Evolutionary conservation across 371 early-diverging fungal genomes (phyloP).

Genomic region (Mortierella sp.): DNA sequence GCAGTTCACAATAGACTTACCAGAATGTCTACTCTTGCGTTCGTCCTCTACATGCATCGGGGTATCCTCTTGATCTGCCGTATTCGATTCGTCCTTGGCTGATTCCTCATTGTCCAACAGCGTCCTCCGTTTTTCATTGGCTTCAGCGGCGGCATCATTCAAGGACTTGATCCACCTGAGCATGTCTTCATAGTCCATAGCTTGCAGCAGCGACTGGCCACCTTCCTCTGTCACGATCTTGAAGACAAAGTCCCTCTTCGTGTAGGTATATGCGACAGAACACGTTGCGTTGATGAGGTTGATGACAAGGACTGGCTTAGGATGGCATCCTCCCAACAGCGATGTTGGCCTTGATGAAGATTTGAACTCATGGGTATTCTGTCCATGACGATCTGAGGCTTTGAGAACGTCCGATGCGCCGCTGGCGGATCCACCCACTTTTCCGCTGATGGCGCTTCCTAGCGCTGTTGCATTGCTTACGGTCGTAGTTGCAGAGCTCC

Average conservation of each 20-base stretch:
- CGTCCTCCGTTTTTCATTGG: constrained; percentile 70
- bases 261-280: constrained; percentile 74
- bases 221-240: constrained; percentile 88
- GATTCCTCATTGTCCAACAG: constrained; percentile 37
- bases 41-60: constrained; percentile 12
- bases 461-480: constrained; percentile 48
- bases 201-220: constrained; percentile 81
- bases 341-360: too few species aligned
- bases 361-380: too few species aligned
- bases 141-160: constrained; percentile 80
- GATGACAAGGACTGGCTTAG: constrained; percentile 80
- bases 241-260: constrained; percentile 82
- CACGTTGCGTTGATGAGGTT: constrained; percentile 83
- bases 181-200: constrained; percentile 77
- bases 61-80: constrained; percentile 12
- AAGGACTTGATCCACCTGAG: constrained; percentile 79
- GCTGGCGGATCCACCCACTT: constrained; percentile 13
- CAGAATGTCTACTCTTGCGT: constrained; percentile 46
- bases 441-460: constrained; percentile 42
- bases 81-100: constrained; percentile 2
- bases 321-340: too few species aligned
- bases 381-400: background rate
- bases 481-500: constrained; percentile 46
- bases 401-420: constrained; percentile 1
- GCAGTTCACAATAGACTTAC: constrained; percentile 19